phyloP scores from a whole-genome alignment of 441 rosid genomes.

The Biscutella laevigata region DNA sequence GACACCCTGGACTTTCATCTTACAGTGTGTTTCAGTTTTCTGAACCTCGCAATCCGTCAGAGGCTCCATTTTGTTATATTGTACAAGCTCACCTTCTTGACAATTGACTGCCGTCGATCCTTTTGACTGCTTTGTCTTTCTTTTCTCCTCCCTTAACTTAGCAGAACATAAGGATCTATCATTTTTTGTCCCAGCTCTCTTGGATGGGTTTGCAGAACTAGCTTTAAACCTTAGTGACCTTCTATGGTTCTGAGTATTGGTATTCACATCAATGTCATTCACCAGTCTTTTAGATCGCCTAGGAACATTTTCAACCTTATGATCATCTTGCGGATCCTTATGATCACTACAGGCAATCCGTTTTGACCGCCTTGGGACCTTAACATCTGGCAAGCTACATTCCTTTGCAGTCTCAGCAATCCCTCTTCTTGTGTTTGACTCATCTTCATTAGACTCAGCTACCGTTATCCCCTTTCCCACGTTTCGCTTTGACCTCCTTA shows the following conservation, averaged over 20 bases:
- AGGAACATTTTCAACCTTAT: not conserved
- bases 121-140: not conserved
- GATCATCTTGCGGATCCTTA: not conserved
- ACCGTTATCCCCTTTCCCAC: not conserved
- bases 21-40: not conserved
- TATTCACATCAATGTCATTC: not conserved
- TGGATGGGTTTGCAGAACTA: not conserved
- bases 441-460: not conserved
- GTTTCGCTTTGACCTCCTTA: conserved; percentile 19
- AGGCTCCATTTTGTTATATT: not conserved
- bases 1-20: not conserved
- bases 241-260: not conserved
- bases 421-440: conserved; percentile 18
- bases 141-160: not conserved
- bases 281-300: not conserved
- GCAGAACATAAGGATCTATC: not conserved
- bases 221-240: conserved; percentile 3
- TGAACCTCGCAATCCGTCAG: not conserved
- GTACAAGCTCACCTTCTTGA: not conserved
- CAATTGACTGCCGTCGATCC: not conserved
- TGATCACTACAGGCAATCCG: not conserved
- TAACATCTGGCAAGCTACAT: not conserved
- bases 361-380: not conserved
- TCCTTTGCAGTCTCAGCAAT: too few relatives aligned
- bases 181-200: not conserved